Base-by-base conservation (phyloP, 1,139 yeast genomes). In the Saccharomyces hybrid region DNA sequence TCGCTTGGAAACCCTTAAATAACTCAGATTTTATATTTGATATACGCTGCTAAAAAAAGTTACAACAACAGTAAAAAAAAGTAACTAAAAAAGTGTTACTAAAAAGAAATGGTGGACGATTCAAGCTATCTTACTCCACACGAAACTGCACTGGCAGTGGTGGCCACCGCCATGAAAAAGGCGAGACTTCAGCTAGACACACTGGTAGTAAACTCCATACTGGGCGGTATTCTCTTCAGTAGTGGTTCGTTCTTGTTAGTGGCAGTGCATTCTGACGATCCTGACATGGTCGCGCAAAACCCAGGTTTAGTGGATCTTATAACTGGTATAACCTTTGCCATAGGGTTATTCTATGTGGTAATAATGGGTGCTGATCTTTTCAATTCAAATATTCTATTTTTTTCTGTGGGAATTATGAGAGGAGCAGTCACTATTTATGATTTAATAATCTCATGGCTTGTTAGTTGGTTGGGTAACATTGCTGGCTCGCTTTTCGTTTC, bases 111-210 rank as follows among this genome's bases (percentile, higher is more conserved):
- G 74, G 70, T 68, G 12, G 75, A 72, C 57, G 87, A 83, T 59
- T 73, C 81, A 8, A 71, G 75, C 61, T 86, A 84, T 65, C 75
- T 84, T 53, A 81, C 89, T 5, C 87, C 91, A 8, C 82, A 86
- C 68, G 95, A 86, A 62, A 83, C 93, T 1, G 93, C 93, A 0
- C 69, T 86, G 52, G 93, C 93, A 0, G 85, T 85, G 51, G 90
- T 86, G 32, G 95, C 95, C 6, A 86, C 93, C 0, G 77, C 88
- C 1, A 86, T 86, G 93, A 86, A 86, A 67, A 86, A 86, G 65
- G 80, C 91, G 2, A 76, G 95, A 64, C 76, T 85, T 26, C 76
- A 82, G 56, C 60, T 82, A 4, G 84, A 82, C 57, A 76, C 83
- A 1, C 68, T 86, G 29, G 61, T 81, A 0, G 64, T 86, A 32